Conservation (phyloP, 2,329 filamentous ascomycete species). For the Fusarium sp. region DNA sequence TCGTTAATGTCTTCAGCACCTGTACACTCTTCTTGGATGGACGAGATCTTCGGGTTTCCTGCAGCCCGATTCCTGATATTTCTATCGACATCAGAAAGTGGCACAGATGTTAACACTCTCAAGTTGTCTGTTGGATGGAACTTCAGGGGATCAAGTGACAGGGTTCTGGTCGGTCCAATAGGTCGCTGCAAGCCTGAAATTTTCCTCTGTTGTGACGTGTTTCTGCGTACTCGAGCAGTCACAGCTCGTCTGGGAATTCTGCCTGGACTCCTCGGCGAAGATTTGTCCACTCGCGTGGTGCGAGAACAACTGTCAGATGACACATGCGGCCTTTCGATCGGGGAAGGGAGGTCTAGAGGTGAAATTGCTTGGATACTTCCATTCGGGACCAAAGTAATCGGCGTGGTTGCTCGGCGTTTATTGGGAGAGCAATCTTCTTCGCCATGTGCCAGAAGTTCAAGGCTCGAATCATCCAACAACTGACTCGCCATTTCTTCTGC, state of each 20-base stretch:
- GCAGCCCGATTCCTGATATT: constrained; percentile 26
- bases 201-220: constrained; percentile 32
- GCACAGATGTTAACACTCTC: constrained; percentile 19
- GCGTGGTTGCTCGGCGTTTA: constrained; percentile 23
- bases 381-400: not conserved
- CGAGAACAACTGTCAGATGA: constrained; percentile 7
- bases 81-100: constrained; percentile 28
- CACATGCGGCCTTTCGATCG: constrained; percentile 11
- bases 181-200: constrained; percentile 33
- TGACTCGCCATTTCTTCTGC: constrained; percentile 53
- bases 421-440: constrained; percentile 13
- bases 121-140: constrained; percentile 36
- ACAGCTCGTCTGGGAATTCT: constrained; percentile 32
- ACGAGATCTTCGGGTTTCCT: not conserved
- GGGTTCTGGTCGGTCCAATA: constrained; percentile 26
- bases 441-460: constrained; percentile 15
- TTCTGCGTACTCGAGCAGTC: constrained; percentile 25
- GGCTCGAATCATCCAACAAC: constrained; percentile 48
- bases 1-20: constrained; percentile 51
- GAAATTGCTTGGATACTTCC: constrained; percentile 17
- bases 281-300: constrained; percentile 28
- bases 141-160: constrained; percentile 41
- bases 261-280: constrained; percentile 19
- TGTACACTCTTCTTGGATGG: constrained; percentile 1
- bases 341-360: constrained; percentile 23